phyloP scores from a whole-genome alignment of 1,139 yeast species.

The Sugiyamaella paludigena region DNA sequence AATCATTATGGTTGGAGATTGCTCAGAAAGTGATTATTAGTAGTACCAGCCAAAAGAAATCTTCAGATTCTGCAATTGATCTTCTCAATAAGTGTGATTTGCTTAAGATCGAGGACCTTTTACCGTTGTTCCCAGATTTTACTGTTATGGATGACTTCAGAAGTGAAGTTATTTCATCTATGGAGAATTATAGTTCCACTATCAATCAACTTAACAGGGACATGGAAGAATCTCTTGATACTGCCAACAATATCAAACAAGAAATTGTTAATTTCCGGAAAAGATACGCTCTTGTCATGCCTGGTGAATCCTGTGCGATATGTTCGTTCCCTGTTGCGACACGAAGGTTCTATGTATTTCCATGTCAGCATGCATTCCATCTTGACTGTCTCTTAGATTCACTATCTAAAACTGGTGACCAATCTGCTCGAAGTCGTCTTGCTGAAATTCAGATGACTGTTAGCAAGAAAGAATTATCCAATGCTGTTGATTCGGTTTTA shows the following conservation, averaged over 20 bases:
- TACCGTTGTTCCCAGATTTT: slow-evolving; percentile 83
- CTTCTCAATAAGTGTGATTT: slow-evolving; percentile 52
- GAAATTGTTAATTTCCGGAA: slow-evolving; percentile 54
- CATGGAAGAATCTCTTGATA: slow-evolving; percentile 69
- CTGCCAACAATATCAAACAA: slow-evolving; percentile 58
- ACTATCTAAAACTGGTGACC: slow-evolving; percentile 63
- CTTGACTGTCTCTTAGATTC: slow-evolving; percentile 74
- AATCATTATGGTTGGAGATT: slow-evolving; percentile 71
- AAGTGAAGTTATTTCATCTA: slow-evolving; percentile 73
- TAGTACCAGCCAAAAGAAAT: slow-evolving; percentile 6
- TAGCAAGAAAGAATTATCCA: slow-evolving; percentile 33
- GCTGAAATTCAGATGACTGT: slow-evolving; percentile 48
- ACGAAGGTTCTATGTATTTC: slow-evolving; percentile 76
- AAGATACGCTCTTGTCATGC: slow-evolving; percentile 61
- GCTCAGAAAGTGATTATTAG: slow-evolving; percentile 56
- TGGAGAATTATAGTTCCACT: slow-evolving; percentile 67
- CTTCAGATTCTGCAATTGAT: slow-evolving; percentile 35
- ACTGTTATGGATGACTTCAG: slow-evolving; percentile 79
- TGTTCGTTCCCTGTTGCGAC: slow-evolving; percentile 69
- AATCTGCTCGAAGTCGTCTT: slow-evolving; percentile 61
- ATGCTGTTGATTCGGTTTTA: slow-evolving; percentile 58
- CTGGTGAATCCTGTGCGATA: slow-evolving; percentile 77
- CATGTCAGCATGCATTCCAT: slow-evolving; percentile 89
- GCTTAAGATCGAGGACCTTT: slow-evolving; percentile 74
- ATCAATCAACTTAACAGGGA: slow-evolving; percentile 66